Evolutionary conservation across 169 alveolate genomes (phyloP).

Genomic region (Eimeria falciformis): DNA sequence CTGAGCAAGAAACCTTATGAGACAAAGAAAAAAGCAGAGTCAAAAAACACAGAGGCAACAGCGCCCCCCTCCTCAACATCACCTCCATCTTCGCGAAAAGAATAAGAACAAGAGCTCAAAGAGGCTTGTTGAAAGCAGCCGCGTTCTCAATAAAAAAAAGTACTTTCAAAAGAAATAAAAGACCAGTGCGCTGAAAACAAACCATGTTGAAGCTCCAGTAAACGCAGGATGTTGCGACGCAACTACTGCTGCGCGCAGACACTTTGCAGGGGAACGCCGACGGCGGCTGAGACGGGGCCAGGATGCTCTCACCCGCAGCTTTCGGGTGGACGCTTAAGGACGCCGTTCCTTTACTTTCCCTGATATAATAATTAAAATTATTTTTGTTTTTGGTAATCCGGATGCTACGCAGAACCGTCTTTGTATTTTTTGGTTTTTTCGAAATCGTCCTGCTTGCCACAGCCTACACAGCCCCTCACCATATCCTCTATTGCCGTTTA

Average conservation of each 20-base stretch:
- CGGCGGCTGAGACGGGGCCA: constrained; percentile 58
- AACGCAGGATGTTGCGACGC: background rate
- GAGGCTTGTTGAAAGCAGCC: background rate
- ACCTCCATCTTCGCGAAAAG: background rate
- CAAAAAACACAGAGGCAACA: background rate
- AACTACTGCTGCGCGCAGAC: background rate
- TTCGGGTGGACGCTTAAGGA: too few relatives aligned
- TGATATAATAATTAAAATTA: too few relatives aligned
- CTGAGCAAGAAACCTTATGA: background rate
- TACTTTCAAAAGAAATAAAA: background rate
- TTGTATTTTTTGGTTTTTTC: too few relatives aligned
- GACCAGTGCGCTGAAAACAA: background rate
- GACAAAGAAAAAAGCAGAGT: background rate
- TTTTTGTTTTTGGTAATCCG: too few relatives aligned
- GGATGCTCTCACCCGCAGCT: too few relatives aligned
- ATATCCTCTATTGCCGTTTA: too few relatives aligned
- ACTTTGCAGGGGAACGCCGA: constrained; percentile 28
- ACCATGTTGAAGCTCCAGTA: background rate
- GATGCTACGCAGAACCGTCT: too few relatives aligned
- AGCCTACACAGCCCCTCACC: too few relatives aligned
- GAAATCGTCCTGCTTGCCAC: too few relatives aligned
- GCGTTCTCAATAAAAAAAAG: background rate
- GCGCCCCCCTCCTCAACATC: background rate
- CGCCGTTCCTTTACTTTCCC: too few relatives aligned
- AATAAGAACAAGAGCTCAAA: background rate